phyloP scores from a whole-genome alignment of 305 asterid species.

The Ajuga reptans region DNA sequence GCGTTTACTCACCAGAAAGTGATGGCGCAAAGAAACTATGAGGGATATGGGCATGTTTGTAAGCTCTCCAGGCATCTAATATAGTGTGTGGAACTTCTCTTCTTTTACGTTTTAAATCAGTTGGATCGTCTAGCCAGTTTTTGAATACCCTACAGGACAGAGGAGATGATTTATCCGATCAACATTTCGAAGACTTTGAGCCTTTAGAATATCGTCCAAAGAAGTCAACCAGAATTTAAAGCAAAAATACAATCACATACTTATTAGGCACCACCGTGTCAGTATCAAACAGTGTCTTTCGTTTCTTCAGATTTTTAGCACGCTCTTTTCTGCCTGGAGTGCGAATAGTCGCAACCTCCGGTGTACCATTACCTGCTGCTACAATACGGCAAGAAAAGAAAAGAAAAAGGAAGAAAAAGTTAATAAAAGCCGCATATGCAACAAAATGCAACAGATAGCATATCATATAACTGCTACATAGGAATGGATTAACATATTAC shows the following conservation, averaged over 20 bases:
- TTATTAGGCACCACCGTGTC: constrained; percentile 35
- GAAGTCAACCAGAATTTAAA: not conserved
- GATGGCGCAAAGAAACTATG: constrained; percentile 52
- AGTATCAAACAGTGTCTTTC: constrained; percentile 42
- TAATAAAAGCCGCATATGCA: constrained; percentile 6
- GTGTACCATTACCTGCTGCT: constrained; percentile 27
- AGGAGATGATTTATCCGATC: not conserved
- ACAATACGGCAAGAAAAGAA: not conserved
- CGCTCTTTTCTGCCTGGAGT: constrained; percentile 66
- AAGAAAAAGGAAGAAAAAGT: not conserved
- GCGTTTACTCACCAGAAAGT: constrained; percentile 42
- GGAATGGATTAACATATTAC: not conserved
- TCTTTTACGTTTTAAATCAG: constrained; percentile 44
- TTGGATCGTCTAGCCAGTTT: constrained; percentile 41
- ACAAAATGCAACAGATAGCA: not conserved
- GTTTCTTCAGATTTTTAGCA: constrained; percentile 43
- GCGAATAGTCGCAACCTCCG: constrained; percentile 37
- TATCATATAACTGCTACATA: constrained; percentile 1
- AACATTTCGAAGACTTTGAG: not conserved
- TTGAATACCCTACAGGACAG: constrained; percentile 36
- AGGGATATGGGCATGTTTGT: constrained; percentile 35
- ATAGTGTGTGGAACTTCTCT: constrained; percentile 35
- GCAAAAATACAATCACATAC: constrained; percentile 32
- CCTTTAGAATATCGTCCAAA: not conserved
- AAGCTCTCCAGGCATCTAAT: constrained; percentile 47